A percentile compares a stretch with the other conserved stretches of the same genome.
Evolutionary conservation across 2,329 filamentous ascomycete species (phyloP).

Genomic region (Scedosporium minutisporum): DNA sequence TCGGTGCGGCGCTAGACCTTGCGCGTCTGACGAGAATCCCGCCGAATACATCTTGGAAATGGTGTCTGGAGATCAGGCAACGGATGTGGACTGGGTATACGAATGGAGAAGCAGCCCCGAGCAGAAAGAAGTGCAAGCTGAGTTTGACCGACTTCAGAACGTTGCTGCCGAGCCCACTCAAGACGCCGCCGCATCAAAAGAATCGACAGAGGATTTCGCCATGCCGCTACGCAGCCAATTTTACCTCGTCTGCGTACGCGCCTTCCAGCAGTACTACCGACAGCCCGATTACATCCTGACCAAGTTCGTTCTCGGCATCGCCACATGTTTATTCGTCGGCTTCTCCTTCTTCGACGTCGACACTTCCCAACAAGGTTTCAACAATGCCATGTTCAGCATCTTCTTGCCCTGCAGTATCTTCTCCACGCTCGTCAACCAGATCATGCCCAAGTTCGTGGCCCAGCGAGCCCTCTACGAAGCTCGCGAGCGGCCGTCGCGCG

Average conservation of each 20-base stretch:
- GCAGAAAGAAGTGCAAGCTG: conserved; percentile 16
- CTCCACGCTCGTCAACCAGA: conserved; percentile 65
- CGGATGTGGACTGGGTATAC: conserved; percentile 36
- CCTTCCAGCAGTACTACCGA: conserved; percentile 24
- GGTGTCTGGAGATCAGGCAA: conserved; percentile 23
- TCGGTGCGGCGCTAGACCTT: conserved; percentile 45
- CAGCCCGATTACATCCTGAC: conserved; percentile 53
- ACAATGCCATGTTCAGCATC: conserved; percentile 62
- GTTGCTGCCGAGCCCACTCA: background rate
- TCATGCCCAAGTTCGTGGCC: conserved; percentile 78
- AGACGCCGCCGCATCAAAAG: conserved; percentile 16
- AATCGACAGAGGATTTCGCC: conserved; percentile 16
- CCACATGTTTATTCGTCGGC: conserved; percentile 52
- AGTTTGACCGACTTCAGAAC: conserved; percentile 16
- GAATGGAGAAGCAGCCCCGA: conserved; percentile 35
- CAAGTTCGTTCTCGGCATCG: conserved; percentile 24
- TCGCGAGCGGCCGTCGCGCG: conserved; percentile 61
- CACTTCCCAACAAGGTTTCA: conserved; percentile 53
- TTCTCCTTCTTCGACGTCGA: conserved; percentile 56
- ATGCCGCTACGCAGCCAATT: conserved; percentile 20
- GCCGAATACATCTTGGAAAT: conserved; percentile 57
- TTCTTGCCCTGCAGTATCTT: conserved; percentile 61
- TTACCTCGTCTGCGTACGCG: conserved; percentile 22
- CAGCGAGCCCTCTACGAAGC: conserved; percentile 77
- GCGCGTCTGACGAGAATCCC: conserved; percentile 49